Evolutionary conservation across 805 yeast genomes (phyloP), one percentile per base, ranked within the genome.

Genomic region (Metschnikowia gelsemii): DNA sequence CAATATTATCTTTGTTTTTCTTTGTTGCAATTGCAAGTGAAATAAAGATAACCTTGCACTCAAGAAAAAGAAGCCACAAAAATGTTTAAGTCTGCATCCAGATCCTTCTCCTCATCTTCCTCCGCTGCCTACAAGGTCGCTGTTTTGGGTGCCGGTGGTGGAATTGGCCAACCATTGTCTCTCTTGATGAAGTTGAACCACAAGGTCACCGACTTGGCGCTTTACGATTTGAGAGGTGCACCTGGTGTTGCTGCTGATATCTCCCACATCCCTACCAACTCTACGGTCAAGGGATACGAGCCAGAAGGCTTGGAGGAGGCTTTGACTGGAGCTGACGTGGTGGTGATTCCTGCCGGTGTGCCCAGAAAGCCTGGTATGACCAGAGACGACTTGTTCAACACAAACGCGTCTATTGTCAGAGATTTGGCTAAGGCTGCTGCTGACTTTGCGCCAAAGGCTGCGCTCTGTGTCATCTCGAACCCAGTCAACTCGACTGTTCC

Each of bases 281-380:
- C 96, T 50, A 79, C 78, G 43, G 96, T 91, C 57, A 78, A 72
- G 54, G 97, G 97, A 52, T 90, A 77, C 76, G 76, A 87, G 45
- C 95, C 96, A 55, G 95, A 86, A 51, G 78, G 82, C 47, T 70
- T 88, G 50, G 70, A 75, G 46, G 71, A 69, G 42, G 95, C 96
- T 14, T 71, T 90, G 55, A 70, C 76, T 38, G 89, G 82, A 36
- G 79, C 96, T 38, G 95, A 89, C 57, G 82, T 90, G 46, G 90
- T 90, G 39, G 78, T 90, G 45, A 87, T 90, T 68, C 96, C 97
- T 63, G 97, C 97, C 43, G 97, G 97, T 76, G 95, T 90, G 45
- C 97, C 95, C 75, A 87, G 95, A 80, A 90, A 89, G 76, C 97
- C 97, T 55, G 97, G 97, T 68, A 90, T 90, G 97, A 87, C 96